These are phyloP conservation scores for Takakia lepidozioides DNA, from an alignment of 225 moss, liverwort and hornwort species.

Conservation along the genomic window DNA sequence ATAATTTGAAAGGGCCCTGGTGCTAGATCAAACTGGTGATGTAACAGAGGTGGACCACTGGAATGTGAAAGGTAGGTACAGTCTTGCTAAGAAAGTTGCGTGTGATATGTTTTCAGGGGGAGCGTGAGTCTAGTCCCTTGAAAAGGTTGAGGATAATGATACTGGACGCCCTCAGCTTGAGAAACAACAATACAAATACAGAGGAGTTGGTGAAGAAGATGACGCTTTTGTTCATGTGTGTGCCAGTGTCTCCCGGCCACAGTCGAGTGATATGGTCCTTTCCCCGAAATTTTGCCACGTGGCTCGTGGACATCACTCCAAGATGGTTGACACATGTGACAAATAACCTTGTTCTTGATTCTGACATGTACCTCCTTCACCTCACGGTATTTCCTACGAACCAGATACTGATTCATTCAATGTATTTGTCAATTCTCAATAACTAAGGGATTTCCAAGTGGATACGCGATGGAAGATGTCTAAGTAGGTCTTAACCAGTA, in stretches of 20 bases:
- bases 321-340: constrained; percentile 40
- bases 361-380: constrained; percentile 53
- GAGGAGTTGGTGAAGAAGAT: constrained; percentile 8
- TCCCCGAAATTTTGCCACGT: constrained; percentile 47
- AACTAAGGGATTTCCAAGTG: too few relatives aligned
- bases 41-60: too few relatives aligned
- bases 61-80: too few relatives aligned
- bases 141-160: constrained; percentile 4
- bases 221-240: constrained; percentile 30
- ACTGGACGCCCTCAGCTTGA: constrained; percentile 5
- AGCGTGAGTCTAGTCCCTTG: constrained; percentile 2
- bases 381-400: constrained; percentile 44
- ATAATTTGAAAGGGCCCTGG: too few relatives aligned
- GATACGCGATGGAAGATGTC: too few relatives aligned
- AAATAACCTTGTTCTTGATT: constrained; percentile 61
- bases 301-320: constrained; percentile 14
- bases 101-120: constrained; percentile 2
- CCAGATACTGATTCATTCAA: too few relatives aligned
- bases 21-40: too few relatives aligned
- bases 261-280: constrained; percentile 57
- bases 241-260: constrained; percentile 52
- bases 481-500: too few relatives aligned
- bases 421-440: too few relatives aligned
- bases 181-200: background rate
- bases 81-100: too few relatives aligned